Base-by-base conservation (phyloP, 163 green algal genomes). In the Coccomyxa subellipsoidea region DNA sequence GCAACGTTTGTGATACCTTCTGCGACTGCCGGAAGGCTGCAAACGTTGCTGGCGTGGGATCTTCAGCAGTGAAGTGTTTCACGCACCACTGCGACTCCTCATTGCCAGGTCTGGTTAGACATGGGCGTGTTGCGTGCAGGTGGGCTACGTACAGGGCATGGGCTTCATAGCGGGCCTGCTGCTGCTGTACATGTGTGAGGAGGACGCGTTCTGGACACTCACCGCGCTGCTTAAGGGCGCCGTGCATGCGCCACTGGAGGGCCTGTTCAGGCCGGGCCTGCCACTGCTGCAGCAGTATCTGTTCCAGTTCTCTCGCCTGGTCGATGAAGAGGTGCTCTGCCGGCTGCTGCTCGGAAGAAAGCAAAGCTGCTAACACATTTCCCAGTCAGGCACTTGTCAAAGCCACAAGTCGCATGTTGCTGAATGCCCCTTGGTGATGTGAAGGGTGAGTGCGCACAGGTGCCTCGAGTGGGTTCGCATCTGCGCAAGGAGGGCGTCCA, bases 141-240 rank as follows among this genome's bases (percentile, higher is more conserved):
- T 97, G 37, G 94, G 94, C 0, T 97, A 98, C 76, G 92, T 96
- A 78, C 94, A 97, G 86, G 94, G 94, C 83, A 97, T 98, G 94
- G 93, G 94, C 29, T 98, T 97, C 87, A 84, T 98, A 15, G 89
- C 92, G 0, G 94, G 92, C 21, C 85, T 96, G 77, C 89, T 98
- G 85, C 89, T 98, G 82, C 90, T 98, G 79, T 94, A 97, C 90
- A 95, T 97, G 94, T 80, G 79, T 4, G 93, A 96, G 71, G 94
- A 95, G 86, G 91, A 94, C 81, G 91, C 92, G 4, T 96, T 96
- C 80, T 96, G 92, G 92, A 94, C 91, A 29, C 86, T 96, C n/a
- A 84, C 88, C 21, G 91, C 90, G 0, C 79, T 96, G 35, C 78
- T 95, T 78, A 90, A 92, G 81, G 92, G 87, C 37, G 78, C 72